Base-by-base conservation (phyloP, 2,329 filamentous ascomycete genomes). In the Cyphellophora europaea region DNA sequence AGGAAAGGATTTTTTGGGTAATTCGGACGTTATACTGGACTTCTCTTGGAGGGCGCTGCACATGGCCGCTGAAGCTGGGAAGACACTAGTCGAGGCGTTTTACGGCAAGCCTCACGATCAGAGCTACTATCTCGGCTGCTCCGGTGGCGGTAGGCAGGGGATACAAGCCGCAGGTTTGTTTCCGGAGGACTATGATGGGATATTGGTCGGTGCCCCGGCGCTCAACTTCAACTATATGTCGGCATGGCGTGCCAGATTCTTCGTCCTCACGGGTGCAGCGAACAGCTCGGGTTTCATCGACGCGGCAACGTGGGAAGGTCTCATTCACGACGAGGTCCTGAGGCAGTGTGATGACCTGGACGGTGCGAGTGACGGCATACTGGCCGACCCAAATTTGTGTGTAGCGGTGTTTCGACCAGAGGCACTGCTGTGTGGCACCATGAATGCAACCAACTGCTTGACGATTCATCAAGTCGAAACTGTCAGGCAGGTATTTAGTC, bases 111-210 rank as follows among this genome's bases (percentile, higher is more conserved):
- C 51, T 3, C 54, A 59, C 38, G 49, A 53, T 3, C 69, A 71
- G 39, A 61, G 60, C 14, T 69, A 69, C 51, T 69, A 62, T 43
- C 47, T 65, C 6, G 64, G 63, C 15, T 69, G 66, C 49, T 67
- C 64, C 2, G 60, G 60, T 11, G 66, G 65, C 38, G 65, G 65
- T 13, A 55, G 59, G n/a, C 63, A 69, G 44, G 66, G 65, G 21
- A 51, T 67, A 35, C 64, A 65, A 41, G 60, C 60, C 3, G 55
- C 61, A 3, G 58, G 67, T 37, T 51, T 58, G 5, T 43, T 49
- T 14, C 49, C 49, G 1, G 29, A 19, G 3, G 32, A 43, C n/a
- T 52, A 47, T 13, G 45, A 50, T 23, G 49, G 49, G 2, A 44
- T 50, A 27, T 33, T 50, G 3, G 47, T 43, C 10, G 37, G 32